phyloP scores from a whole-genome alignment of 1,139 yeast genomes.

The Geotrichum restrictum region DNA sequence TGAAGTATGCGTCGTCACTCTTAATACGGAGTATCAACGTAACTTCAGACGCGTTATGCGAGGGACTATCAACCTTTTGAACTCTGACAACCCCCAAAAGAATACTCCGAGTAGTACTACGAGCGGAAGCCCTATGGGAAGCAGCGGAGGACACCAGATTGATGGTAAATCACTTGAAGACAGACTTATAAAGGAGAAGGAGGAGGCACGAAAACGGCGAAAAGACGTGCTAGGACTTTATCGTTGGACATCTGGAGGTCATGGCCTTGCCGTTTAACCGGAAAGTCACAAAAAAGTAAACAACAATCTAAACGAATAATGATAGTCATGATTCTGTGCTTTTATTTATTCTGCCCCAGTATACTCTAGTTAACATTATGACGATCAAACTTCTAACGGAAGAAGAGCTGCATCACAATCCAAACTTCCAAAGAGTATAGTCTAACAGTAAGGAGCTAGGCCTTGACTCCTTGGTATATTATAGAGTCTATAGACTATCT shows the following conservation, averaged over 20 bases:
- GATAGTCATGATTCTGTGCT: not conserved
- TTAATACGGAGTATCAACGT: constrained; percentile 37
- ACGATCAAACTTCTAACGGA: not conserved
- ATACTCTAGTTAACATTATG: too few relatives aligned
- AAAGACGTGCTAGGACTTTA: constrained; percentile 33
- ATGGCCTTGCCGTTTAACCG: constrained; percentile 34
- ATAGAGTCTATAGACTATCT: too few relatives aligned
- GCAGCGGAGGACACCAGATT: not conserved
- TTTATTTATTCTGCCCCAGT: not conserved
- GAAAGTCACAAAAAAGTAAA: too few relatives aligned
- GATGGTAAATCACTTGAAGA: constrained; percentile 9
- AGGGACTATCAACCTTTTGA: constrained; percentile 34
- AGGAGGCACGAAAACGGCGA: constrained; percentile 23
- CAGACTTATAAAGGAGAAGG: constrained; percentile 4
- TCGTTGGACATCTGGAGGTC: constrained; percentile 36
- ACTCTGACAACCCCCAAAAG: constrained; percentile 25
- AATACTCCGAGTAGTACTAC: constrained; percentile 24
- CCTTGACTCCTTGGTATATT: too few relatives aligned
- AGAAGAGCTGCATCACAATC: too few relatives aligned
- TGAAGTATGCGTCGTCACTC: constrained; percentile 37
- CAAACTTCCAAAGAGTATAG: too few relatives aligned
- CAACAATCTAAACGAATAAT: too few relatives aligned
- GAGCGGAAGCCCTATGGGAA: constrained; percentile 8
- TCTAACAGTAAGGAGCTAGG: too few relatives aligned
- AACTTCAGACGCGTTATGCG: constrained; percentile 36